Percentiles rank a stretch among this genome's conserved stretches.
phyloP scores from a whole-genome alignment of 768 basidiomycete genomes.

The Porphyrellus cyaneotinctus region DNA sequence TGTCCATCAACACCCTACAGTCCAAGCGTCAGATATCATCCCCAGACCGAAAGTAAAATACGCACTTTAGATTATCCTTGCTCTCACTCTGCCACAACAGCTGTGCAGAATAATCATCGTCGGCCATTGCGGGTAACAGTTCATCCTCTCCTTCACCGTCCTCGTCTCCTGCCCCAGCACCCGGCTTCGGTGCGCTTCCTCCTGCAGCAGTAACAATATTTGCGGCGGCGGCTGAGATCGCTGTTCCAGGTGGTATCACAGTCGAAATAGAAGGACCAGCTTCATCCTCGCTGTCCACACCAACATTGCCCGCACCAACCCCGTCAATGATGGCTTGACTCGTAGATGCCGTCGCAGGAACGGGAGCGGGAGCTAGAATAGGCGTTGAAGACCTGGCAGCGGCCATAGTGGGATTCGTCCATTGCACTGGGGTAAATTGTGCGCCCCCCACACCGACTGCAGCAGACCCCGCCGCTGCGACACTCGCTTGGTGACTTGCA shows the following conservation, averaged over 20 bases:
- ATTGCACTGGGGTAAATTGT: conserved; percentile 38
- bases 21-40: background rate
- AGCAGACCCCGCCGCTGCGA: background rate
- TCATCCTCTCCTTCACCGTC: conserved; percentile 79
- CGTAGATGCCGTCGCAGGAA: background rate
- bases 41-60: conserved; percentile 1
- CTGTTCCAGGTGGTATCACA: background rate
- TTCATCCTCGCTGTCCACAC: conserved; percentile 22
- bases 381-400: conserved; percentile 11
- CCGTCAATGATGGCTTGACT: conserved; percentile 9
- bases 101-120: conserved; percentile 85
- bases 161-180: conserved; percentile 29
- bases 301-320: conserved; percentile 1
- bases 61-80: conserved; percentile 80
- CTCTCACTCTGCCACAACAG: conserved; percentile 82
- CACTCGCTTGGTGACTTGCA: conserved; percentile 9
- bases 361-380: conserved; percentile 1
- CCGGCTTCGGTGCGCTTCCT: conserved; percentile 8
- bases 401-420: conserved; percentile 27
- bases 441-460: background rate
- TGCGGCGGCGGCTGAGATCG: background rate
- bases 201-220: background rate
- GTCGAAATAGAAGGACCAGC: conserved; percentile 12
- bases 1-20: conserved; percentile 82
- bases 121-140: conserved; percentile 78